Conservation (phyloP, 148 eudicot genomes). For the Vaccinium vitisidaea region DNA sequence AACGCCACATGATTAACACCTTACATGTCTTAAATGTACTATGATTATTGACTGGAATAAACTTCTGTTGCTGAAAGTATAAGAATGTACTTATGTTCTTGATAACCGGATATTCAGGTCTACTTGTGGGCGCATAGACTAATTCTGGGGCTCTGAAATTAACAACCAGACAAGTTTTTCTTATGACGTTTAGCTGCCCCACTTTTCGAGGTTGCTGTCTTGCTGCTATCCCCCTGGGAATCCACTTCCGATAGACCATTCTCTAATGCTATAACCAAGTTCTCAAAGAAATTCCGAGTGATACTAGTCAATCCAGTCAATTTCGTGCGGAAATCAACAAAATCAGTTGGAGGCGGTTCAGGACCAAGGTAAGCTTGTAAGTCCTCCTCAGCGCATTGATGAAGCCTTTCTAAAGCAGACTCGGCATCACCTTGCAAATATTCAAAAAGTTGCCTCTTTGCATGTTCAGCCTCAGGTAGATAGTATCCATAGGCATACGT, state of each 20-base stretch:
- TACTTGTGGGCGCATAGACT: too few species aligned
- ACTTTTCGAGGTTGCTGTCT: constrained; percentile 37
- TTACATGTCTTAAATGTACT: too few species aligned
- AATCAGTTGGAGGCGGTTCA: neutral
- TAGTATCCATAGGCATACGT: constrained; percentile 50
- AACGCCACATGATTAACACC: too few species aligned
- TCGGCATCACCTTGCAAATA: constrained; percentile 55
- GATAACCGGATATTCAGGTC: too few species aligned
- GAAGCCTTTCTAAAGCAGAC: constrained; percentile 20
- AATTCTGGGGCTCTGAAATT: too few species aligned
- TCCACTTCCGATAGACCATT: constrained; percentile 67
- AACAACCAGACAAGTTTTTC: too few species aligned
- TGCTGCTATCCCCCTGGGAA: constrained; percentile 22
- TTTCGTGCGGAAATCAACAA: constrained; percentile 23
- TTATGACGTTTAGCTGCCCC: constrained; percentile 11
- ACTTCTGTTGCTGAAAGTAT: too few species aligned
- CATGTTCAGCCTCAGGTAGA: constrained; percentile 29
- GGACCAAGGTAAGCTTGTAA: constrained; percentile 10
- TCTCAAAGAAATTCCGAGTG: constrained; percentile 74
- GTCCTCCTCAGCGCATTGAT: constrained; percentile 2
- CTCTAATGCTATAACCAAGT: constrained; percentile 77
- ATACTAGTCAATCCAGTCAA: constrained; percentile 41
- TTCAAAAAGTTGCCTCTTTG: constrained; percentile 41
- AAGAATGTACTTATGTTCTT: too few species aligned
- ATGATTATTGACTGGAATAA: too few species aligned